Base-by-base conservation (phyloP, 2,329 filamentous ascomycete species). In the Pseudogymnoascus sp. region DNA sequence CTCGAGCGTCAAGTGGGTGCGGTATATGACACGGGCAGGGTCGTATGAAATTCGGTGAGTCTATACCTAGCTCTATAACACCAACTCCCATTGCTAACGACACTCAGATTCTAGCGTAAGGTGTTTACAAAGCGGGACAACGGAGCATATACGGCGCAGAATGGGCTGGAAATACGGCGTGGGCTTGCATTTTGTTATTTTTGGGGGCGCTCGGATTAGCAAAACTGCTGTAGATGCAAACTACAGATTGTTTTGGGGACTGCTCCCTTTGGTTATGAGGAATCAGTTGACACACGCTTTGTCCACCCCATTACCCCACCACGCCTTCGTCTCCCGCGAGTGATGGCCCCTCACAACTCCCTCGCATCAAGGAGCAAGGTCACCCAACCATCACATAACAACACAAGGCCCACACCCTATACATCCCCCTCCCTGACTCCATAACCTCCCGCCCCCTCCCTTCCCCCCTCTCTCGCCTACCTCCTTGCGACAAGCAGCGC, bases 1-100 rank as follows among this genome's bases (percentile, higher is more conserved):
- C 75, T 95, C 90, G 66, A 96, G 92, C 73, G 94, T 99, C 59
- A 99, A 99, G 77, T 99, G 94, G 94, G 94, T 99, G 70, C 82
- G 94, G 70, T 99, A 99, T 77, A 97, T 99, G 94, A 99, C 94
- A 16, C 86, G 93, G 68, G 94, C 93, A 14, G 94, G 94, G 28
- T 97, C 92, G 76, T 99, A 99, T 76, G 94, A 99, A 78, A 96
- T 99, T 74, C 83, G 92, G 88, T 95, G 67, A 66, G 67, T 68
- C 25, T 62, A 40, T 25, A 21, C 3, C 11, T 16, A 60, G 10
- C 21, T 18, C 5, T 16, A 38, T 25, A 42, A 38, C 25, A 8
- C 3, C 5, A 25, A 31, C 12, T 21, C 2, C 12, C 3, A 42
- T 38, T 40, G 18, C 35, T 38, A 60, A 60, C 35, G 40, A 25